Evolutionary conservation across 2,329 filamentous ascomycete species (phyloP).

Genomic region (Talaromyces rugulosus): DNA sequence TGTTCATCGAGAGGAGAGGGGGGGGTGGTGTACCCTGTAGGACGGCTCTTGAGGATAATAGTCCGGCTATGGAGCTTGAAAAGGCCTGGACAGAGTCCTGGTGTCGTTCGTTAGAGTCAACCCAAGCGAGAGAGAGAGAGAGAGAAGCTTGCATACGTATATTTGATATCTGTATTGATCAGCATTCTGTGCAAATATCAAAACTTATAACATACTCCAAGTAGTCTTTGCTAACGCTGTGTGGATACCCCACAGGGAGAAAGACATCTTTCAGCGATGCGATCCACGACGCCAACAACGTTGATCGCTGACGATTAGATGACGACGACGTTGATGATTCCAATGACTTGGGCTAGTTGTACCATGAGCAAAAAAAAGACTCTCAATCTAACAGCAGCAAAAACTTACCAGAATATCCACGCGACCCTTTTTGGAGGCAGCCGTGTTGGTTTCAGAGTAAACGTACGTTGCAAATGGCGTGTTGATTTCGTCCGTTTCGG

Average conservation of each 20-base stretch:
- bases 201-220: constrained; percentile 51
- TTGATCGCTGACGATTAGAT: constrained; percentile 18
- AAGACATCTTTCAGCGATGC: constrained; percentile 68
- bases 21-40: constrained; percentile 56
- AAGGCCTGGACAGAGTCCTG: constrained; percentile 41
- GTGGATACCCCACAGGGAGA: constrained; percentile 80
- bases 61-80: constrained; percentile 38
- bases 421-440: constrained; percentile 23
- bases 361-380: neutral
- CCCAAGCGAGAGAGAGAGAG: neutral
- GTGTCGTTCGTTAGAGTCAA: neutral
- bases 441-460: constrained; percentile 29
- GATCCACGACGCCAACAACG: constrained; percentile 27
- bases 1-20: neutral
- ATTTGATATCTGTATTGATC: constrained; percentile 56
- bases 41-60: constrained; percentile 77
- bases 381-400: neutral
- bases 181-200: constrained; percentile 7
- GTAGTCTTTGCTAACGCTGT: constrained; percentile 83
- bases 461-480: constrained; percentile 48
- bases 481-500: constrained; percentile 48
- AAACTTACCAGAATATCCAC: constrained; percentile 40
- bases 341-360: neutral
- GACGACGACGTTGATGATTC: constrained; percentile 16
- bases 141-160: constrained; percentile 47